phyloP scores from a whole-genome alignment of 2,329 filamentous ascomycete species.

The Fusarium setosum region DNA sequence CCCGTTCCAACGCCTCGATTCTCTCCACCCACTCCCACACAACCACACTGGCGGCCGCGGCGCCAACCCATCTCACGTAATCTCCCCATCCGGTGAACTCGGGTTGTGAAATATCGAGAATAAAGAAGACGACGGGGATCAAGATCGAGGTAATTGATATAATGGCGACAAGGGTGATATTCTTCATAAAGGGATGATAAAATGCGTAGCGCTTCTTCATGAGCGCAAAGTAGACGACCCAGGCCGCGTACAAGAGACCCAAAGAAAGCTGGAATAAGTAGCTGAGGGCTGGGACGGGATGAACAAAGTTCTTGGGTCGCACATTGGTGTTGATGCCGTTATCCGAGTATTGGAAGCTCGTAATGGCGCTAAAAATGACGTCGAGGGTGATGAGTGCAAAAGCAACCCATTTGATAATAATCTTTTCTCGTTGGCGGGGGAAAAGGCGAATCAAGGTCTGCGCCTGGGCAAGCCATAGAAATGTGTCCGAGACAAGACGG shows the following conservation, averaged over 20 bases:
- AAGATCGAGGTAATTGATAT: constrained; percentile 85
- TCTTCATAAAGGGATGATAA: constrained; percentile 90
- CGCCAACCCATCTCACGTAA: constrained; percentile 96
- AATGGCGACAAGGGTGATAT: constrained; percentile 83
- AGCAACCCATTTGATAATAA: constrained; percentile 98
- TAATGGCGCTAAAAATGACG: constrained; percentile 89
- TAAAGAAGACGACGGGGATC: constrained; percentile 92
- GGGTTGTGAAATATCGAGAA: constrained; percentile 87
- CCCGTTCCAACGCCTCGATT: constrained; percentile 90
- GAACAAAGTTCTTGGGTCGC: constrained; percentile 81
- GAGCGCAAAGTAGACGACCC: constrained; percentile 94
- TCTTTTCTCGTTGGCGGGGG: constrained; percentile 95
- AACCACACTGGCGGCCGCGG: constrained; percentile 92
- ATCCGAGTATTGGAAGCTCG: constrained; percentile 77
- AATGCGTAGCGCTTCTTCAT: constrained; percentile 93
- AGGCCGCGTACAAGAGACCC: constrained; percentile 88
- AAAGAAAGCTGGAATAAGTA: constrained; percentile 92
- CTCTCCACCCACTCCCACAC: constrained; percentile 99
- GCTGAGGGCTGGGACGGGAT: constrained; percentile 89
- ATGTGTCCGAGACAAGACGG: constrained; percentile 93
- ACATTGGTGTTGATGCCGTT: constrained; percentile 64
- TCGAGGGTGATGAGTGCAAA: constrained; percentile 94
- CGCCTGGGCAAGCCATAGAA: constrained; percentile 96
- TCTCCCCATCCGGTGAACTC: constrained; percentile 93
- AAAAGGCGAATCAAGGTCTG: constrained; percentile 97